Conservation (phyloP, 2,329 filamentous ascomycete species). For the Ophiocordyceps robertsii region DNA sequence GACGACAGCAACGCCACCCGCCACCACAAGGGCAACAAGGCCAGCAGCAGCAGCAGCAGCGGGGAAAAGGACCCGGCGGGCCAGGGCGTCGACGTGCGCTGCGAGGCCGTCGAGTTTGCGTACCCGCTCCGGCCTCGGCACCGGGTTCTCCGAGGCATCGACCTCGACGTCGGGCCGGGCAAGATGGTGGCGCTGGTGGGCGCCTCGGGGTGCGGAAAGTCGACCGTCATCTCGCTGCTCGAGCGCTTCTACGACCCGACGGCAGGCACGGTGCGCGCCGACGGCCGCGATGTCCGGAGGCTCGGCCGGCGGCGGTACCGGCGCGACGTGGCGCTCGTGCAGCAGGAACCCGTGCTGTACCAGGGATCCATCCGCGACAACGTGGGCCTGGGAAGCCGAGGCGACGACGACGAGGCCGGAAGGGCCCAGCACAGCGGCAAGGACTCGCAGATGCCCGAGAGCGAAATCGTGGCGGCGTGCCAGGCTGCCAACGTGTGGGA, state of each 20-base stretch:
- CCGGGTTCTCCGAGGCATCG: constrained; percentile 23
- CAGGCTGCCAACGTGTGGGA: constrained; percentile 40
- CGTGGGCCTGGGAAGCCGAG: constrained; percentile 21
- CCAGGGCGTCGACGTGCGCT: constrained; percentile 25
- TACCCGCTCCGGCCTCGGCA: constrained; percentile 33
- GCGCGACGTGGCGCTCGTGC: constrained; percentile 22
- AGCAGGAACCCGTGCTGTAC: constrained; percentile 27
- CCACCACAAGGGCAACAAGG: constrained; percentile 3
- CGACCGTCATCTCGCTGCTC: constrained; percentile 40
- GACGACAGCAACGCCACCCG: constrained; percentile 6
- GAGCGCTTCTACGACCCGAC: constrained; percentile 29
- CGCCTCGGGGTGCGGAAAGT: constrained; percentile 45
- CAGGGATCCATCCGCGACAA: constrained; percentile 43
- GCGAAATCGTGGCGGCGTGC: constrained; percentile 34
- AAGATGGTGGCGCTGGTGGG: constrained; percentile 42
- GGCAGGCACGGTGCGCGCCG: constrained; percentile 14
- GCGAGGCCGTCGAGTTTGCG: constrained; percentile 40
- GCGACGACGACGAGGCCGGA: constrained; percentile 21
- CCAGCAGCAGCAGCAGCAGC: not conserved
- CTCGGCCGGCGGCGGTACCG: constrained; percentile 18
- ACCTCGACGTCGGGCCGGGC: constrained; percentile 27
- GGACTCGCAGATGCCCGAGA: constrained; percentile 13
- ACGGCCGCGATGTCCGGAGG: constrained; percentile 16
- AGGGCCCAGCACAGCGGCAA: constrained; percentile 7
- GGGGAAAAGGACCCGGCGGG: not conserved